These are phyloP conservation scores for Phyllosticta citribraziliensis DNA, from an alignment of 2,329 filamentous ascomycete genomes.

Conservation along the genomic window DNA sequence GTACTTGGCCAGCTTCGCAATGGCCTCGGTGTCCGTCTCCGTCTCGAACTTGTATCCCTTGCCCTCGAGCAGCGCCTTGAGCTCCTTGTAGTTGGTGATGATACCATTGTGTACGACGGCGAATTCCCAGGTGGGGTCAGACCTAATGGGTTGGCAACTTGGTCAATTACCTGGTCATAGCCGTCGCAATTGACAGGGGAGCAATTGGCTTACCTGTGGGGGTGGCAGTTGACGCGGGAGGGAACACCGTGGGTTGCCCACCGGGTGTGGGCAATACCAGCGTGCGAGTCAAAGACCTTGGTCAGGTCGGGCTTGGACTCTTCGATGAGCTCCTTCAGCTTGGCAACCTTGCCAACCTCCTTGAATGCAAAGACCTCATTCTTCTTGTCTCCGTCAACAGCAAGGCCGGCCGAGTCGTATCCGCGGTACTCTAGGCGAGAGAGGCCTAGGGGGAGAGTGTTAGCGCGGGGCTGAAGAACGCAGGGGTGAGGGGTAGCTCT, in stretches of 20 bases:
- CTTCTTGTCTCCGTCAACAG: conserved; percentile 96
- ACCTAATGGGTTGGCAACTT: conserved; percentile 43
- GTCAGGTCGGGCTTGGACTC: conserved; percentile 72
- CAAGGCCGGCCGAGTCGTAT: conserved; percentile 94
- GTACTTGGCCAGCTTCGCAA: conserved; percentile 98
- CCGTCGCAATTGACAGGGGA: not conserved
- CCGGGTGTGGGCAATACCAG: conserved; percentile 95
- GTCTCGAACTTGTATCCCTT: conserved; percentile 99
- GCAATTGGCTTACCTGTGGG: conserved; percentile 61
- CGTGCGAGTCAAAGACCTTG: conserved; percentile 96
- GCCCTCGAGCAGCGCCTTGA: conserved; percentile 81
- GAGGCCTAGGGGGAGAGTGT: conserved; percentile 53
- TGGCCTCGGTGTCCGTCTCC: conserved; percentile 98
- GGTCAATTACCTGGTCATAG: not conserved
- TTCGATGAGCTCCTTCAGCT: conserved; percentile 87
- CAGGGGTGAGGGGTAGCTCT: conserved; percentile 7
- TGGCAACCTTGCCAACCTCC: conserved; percentile 98
- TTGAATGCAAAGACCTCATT: conserved; percentile 97
- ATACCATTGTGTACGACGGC: conserved; percentile 98
- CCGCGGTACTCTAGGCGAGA: conserved; percentile 96
- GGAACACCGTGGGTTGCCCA: conserved; percentile 97
- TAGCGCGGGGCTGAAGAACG: conserved; percentile 10
- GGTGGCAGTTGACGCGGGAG: conserved; percentile 93
- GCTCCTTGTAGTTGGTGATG: conserved; percentile 99
- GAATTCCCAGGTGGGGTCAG: conserved; percentile 92